Percentiles rank a stretch among this genome's conserved stretches.
Conservation (phyloP, 2,329 filamentous ascomycete species). For the Xylaria sp. region DNA sequence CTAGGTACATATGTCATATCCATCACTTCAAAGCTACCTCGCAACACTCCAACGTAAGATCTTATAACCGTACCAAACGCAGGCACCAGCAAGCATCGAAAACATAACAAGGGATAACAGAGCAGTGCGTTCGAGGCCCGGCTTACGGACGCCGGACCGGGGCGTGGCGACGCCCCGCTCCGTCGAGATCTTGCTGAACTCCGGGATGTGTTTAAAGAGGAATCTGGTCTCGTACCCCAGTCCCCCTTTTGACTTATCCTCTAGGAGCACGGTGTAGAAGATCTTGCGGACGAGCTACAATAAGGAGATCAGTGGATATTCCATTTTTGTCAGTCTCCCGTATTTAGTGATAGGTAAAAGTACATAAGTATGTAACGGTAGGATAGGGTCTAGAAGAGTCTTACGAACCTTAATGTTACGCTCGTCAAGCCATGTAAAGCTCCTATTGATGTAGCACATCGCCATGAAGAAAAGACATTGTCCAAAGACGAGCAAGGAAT, state of each 20-base stretch:
- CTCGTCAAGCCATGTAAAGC: conserved; percentile 54
- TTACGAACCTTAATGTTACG: conserved; percentile 61
- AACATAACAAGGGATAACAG: conserved; percentile 41
- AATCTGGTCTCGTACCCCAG: conserved; percentile 73
- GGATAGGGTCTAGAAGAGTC: background rate
- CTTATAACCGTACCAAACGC: conserved; percentile 35
- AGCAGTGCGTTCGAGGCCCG: conserved; percentile 50
- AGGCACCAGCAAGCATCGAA: conserved; percentile 30
- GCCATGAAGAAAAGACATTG: conserved; percentile 75
- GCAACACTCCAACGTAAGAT: conserved; percentile 19
- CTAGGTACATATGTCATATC: conserved; percentile 7
- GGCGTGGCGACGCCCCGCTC: conserved; percentile 46
- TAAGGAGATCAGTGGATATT: background rate
- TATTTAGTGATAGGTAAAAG: background rate
- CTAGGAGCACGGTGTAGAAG: conserved; percentile 70
- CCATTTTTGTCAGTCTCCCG: background rate
- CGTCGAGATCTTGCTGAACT: conserved; percentile 53
- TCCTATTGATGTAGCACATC: conserved; percentile 59
- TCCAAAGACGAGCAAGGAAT: conserved; percentile 68
- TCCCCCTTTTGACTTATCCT: conserved; percentile 67
- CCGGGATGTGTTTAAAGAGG: conserved; percentile 76
- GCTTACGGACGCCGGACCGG: conserved; percentile 46
- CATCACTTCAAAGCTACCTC: background rate
- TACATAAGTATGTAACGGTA: background rate
- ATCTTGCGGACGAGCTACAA: conserved; percentile 60